Evolutionary conservation across 257 asterid genomes (phyloP).

Genomic region (Thymus mandschuricus): DNA sequence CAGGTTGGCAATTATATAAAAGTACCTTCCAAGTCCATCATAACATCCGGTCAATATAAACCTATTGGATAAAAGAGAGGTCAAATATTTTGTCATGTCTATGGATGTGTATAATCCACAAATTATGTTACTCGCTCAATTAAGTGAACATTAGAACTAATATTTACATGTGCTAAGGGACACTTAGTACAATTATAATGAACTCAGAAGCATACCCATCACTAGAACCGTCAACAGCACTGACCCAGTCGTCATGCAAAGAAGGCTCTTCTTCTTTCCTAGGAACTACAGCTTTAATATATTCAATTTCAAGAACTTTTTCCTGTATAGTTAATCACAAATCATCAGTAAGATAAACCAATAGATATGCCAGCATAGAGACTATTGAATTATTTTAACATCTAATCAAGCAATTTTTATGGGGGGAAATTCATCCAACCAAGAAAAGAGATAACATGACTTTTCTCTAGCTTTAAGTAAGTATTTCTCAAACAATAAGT

Average conservation of each 20-base stretch:
- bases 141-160: slow-evolving; percentile 9
- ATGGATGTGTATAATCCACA: background rate
- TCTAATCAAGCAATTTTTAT: background rate
- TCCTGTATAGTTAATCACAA: slow-evolving; percentile 55
- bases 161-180: background rate
- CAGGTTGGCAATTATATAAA: slow-evolving; percentile 1
- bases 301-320: slow-evolving; percentile 87
- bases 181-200: slow-evolving; percentile 14
- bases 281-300: slow-evolving; percentile 83
- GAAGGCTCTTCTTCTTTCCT: slow-evolving; percentile 83
- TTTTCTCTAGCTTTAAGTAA: background rate
- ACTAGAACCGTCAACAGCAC: slow-evolving; percentile 90
- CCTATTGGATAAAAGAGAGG: slow-evolving; percentile 48
- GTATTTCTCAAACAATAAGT: background rate
- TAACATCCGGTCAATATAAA: slow-evolving; percentile 89
- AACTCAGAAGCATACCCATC: slow-evolving; percentile 53
- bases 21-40: slow-evolving; percentile 94
- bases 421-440: background rate
- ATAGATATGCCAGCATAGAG: background rate
- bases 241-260: slow-evolving; percentile 94
- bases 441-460: background rate
- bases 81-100: slow-evolving; percentile 17
- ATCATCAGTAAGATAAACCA: background rate
- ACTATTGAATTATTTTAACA: background rate
- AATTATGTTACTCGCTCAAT: slow-evolving; percentile 19